These are phyloP conservation scores for Agaricus blazei DNA, from an alignment of 768 basidiomycete genomes.

Conservation along the genomic window DNA sequence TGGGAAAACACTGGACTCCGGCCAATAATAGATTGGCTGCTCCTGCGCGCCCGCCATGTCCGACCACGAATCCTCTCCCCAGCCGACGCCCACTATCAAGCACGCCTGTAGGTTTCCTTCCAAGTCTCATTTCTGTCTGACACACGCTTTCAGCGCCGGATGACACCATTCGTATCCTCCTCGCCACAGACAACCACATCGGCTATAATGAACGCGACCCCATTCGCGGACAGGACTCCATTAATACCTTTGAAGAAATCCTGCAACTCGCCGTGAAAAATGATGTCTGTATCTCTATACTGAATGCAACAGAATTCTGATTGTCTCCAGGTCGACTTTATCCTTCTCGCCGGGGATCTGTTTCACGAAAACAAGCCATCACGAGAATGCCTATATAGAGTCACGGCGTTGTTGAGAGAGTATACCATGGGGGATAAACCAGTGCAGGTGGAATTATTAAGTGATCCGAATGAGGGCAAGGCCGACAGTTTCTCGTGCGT, in stretches of 20 bases:
- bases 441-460: constrained; percentile 85
- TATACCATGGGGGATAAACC: constrained; percentile 87
- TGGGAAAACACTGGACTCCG: background rate
- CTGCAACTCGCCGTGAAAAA: constrained; percentile 85
- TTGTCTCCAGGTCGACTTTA: constrained; percentile 77
- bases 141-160: constrained; percentile 39
- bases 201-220: constrained; percentile 95
- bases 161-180: constrained; percentile 75
- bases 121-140: background rate
- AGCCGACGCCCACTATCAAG: constrained; percentile 16
- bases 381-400: constrained; percentile 83
- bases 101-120: constrained; percentile 17
- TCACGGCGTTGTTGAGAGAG: constrained; percentile 85
- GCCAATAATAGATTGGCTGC: constrained; percentile 1
- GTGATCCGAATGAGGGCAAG: constrained; percentile 89
- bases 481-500: constrained; percentile 79
- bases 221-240: constrained; percentile 88
- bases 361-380: constrained; percentile 98
- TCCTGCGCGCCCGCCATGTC: constrained; percentile 15
- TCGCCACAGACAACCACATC: constrained; percentile 95
- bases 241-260: constrained; percentile 94
- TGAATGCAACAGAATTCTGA: constrained; percentile 5
- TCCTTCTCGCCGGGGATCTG: constrained; percentile 91
- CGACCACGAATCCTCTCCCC: constrained; percentile 15
- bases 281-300: constrained; percentile 50